Base-by-base conservation (phyloP, 371 early-diverging fungal genomes). In the Batrachochytrium dendrobatidis region DNA sequence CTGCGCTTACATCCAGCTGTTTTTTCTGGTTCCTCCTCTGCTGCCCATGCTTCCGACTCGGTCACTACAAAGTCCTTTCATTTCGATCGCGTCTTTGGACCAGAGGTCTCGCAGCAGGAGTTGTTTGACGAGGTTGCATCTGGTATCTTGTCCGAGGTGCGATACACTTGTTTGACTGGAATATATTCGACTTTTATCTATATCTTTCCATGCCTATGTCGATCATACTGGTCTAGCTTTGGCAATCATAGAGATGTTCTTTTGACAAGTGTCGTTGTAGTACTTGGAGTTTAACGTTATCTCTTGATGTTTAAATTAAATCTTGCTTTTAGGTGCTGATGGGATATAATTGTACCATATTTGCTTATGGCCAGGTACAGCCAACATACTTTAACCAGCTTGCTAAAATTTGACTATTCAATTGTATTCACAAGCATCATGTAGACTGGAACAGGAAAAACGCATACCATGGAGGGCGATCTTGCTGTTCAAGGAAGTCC, bases 371-470 rank as follows among this genome's bases (percentile, higher is more conserved):
- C 59, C 72, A 34, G 64, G 66, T 6, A 24, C 2, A 6, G 44
- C 55, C 29, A 15, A 35, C 3, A 63, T 26, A 7, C 48, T 6
- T 24, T 60, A 2, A 34, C 53, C 51, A 6, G 15, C 0, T n/a
- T 24, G 20, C 52, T n/a, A 28, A 20, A 35, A 12, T 60, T 17
- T 56, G 12, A 20, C 58, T 55, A 25, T 49, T 29, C 24, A 24
- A 49, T n/a, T 4, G 12, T 6, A 25, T 12, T 4, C 31, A 34
- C 6, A 22, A 6, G 18, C 28, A 10, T 56, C 57, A 15, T 6
- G 51, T 88, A 93, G 70, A 95, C 94, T 0, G 94, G 94, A 31
- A 90, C 94, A 0, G 96, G 96, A 53, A 99, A 99, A 77, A 99
- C 99, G 5, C 94, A 91, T 67, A 99, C 99, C 7, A 99, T 99